These are phyloP conservation scores for Wickerhamomyces bovis DNA, from an alignment of 805 yeast species.

Conservation along the genomic window DNA sequence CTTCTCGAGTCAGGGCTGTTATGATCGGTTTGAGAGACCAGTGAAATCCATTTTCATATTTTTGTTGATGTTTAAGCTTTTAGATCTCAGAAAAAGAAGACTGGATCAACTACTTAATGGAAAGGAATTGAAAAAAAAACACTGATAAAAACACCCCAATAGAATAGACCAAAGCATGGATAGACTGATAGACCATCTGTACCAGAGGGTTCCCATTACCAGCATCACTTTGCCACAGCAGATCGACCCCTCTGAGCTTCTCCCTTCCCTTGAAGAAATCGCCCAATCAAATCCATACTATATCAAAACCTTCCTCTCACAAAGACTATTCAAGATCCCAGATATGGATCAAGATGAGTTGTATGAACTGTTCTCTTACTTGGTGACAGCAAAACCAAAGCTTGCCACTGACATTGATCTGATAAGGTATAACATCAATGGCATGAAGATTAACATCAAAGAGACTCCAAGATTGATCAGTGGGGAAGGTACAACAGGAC, in stretches of 20 bases:
- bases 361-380: conserved; percentile 26
- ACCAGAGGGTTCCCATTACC: conserved; percentile 19
- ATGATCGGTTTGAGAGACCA: no score
- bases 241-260: conserved; percentile 14
- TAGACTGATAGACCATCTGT: conserved; percentile 10
- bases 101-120: no score
- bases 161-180: conserved; percentile 9
- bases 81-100: no score
- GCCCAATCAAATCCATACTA: conserved; percentile 44
- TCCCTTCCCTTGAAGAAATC: conserved; percentile 17
- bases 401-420: conserved; percentile 25
- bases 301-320: conserved; percentile 36
- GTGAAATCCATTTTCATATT: no score
- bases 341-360: conserved; percentile 35
- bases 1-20: no score
- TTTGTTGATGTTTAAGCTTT: no score
- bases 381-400: conserved; percentile 23
- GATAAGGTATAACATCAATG: conserved; percentile 26
- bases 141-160: not conserved
- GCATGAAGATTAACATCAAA: conserved; percentile 29
- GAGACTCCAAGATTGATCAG: conserved; percentile 64
- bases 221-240: conserved; percentile 9
- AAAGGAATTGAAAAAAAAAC: no score
- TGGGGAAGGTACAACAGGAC: conserved; percentile 81
- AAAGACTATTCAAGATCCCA: conserved; percentile 31